Base-by-base conservation (phyloP, 2,329 filamentous ascomycete species). In the Paecilomyces fulvus region DNA sequence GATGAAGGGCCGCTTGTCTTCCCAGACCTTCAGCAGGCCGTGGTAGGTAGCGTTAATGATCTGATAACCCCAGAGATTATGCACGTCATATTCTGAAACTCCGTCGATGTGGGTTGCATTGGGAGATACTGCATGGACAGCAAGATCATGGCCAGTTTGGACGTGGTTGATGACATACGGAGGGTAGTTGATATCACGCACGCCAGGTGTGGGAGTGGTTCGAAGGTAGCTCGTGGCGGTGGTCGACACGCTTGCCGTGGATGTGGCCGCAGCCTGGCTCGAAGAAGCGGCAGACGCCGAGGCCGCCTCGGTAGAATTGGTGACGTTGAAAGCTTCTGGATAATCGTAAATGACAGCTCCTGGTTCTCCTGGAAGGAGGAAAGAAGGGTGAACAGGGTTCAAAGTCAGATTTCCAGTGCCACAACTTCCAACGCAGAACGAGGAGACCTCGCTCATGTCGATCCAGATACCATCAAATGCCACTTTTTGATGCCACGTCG, bases 81-180 rank as follows among this genome's bases (percentile, higher is more conserved):
- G 90, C 25, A 89, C 83, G 67, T 95, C 89, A 66, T 95, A 95
- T 67, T 95, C 87, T 46, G 83, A 70, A 1, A 83, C 77, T 3
- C 88, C 89, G 62, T 89, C 87, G 50, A 82, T 77, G 65, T 94
- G 88, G 2, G 87, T 90, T 0, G 89, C 86, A 64, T 94, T 90
- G 0, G 89, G 88, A 58, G 83, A 85, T 25, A 92, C 79, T 1
- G 89, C 88, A 63, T 89, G 84, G 1, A 86, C 84, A 14, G 83
- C 85, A 21, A 92, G 78, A 64, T 89, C 87, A 14, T 87, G 88
- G 6, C 71, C 70, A 10, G 56, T 59, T 49, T 88, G 80, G 46
- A 84, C 81, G 67, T 92, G 83, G 68, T 91, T 85, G 66, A 92
- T 86, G 5, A 84, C 82, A 64, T 92, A 94, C 2, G 89, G 87